Percentiles rank a stretch among this genome's conserved stretches.
Evolutionary conservation across 768 basidiomycete genomes (phyloP).

Genomic region (Pholiota conissans): DNA sequence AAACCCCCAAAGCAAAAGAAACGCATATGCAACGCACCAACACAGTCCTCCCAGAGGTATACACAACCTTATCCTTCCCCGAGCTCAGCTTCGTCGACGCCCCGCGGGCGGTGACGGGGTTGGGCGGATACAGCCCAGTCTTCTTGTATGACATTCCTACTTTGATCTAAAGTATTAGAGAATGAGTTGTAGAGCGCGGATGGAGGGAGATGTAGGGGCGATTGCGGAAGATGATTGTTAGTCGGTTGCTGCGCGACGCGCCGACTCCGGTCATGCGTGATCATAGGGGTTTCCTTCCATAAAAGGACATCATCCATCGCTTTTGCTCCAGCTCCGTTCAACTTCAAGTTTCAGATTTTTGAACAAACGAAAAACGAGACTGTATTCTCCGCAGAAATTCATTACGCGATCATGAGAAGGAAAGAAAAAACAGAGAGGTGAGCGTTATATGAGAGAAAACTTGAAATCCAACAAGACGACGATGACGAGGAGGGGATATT

Average conservation of each 20-base stretch:
- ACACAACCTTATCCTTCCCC: conserved; percentile 79
- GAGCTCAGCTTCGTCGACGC: conserved; percentile 35
- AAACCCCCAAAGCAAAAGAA: no score
- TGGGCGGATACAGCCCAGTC: conserved; percentile 58
- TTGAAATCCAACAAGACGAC: neutral
- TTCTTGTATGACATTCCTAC: conserved; percentile 45
- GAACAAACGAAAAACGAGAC: no score
- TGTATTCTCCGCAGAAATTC: neutral
- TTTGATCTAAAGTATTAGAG: neutral
- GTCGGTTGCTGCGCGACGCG: conserved; percentile 22
- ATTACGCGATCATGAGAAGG: conserved; percentile 18
- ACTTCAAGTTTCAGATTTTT: no score
- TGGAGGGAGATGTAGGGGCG: conserved; percentile 10
- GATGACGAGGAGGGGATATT: neutral
- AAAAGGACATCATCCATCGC: no score
- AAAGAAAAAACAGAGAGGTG: neutral
- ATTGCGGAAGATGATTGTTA: conserved; percentile 7
- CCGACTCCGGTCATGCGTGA: no score
- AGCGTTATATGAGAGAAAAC: no score
- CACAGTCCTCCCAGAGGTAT: conserved; percentile 81
- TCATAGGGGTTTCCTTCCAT: conserved; percentile 13
- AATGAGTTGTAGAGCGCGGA: neutral
- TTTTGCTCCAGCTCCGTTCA: neutral
- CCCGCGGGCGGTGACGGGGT: conserved; percentile 45
- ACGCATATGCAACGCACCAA: conserved; percentile 60